A percentile compares a stretch with the other conserved stretches of the same genome.
Conservation (phyloP, 1,139 yeast genomes). For the Sugiyamaella xylanicola region DNA sequence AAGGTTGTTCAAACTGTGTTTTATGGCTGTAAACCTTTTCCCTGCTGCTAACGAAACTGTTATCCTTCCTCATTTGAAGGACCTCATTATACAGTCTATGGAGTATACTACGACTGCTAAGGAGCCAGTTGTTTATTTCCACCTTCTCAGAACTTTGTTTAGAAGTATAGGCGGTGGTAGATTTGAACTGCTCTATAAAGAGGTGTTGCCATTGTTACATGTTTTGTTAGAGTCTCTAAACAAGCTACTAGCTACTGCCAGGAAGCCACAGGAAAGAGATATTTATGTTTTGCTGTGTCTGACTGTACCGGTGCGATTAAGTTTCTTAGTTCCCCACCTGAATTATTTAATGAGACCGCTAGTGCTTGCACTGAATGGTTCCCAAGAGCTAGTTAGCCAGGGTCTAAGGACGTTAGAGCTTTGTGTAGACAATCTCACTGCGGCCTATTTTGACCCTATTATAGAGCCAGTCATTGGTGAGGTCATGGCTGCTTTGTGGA, state of each 20-base stretch:
- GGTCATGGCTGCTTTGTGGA: slow-evolving; percentile 91
- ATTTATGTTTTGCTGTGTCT: slow-evolving; percentile 91
- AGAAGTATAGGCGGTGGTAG: slow-evolving; percentile 96
- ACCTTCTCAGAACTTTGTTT: slow-evolving; percentile 83
- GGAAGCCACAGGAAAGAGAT: slow-evolving; percentile 89
- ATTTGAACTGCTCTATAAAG: slow-evolving; percentile 87
- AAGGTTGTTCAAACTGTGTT: slow-evolving; percentile 83
- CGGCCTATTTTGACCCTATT: slow-evolving; percentile 95
- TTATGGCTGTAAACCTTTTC: slow-evolving; percentile 92
- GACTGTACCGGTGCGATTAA: slow-evolving; percentile 91
- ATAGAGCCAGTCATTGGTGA: slow-evolving; percentile 94
- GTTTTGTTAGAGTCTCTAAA: slow-evolving; percentile 83
- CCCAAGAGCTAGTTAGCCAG: slow-evolving; percentile 89
- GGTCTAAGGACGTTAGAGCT: slow-evolving; percentile 91
- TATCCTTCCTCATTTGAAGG: slow-evolving; percentile 81
- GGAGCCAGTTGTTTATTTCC: slow-evolving; percentile 89
- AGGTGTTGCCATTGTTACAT: slow-evolving; percentile 87
- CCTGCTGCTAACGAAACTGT: slow-evolving; percentile 88
- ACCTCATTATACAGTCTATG: slow-evolving; percentile 77
- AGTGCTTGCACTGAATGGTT: slow-evolving; percentile 85
- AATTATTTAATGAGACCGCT: slow-evolving; percentile 86
- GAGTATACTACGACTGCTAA: slow-evolving; percentile 83
- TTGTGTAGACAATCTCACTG: slow-evolving; percentile 95
- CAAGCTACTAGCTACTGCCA: slow-evolving; percentile 76
- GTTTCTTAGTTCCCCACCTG: slow-evolving; percentile 90